Conservation (phyloP, 257 asterid species). For the Solanum medicagineum region DNA sequence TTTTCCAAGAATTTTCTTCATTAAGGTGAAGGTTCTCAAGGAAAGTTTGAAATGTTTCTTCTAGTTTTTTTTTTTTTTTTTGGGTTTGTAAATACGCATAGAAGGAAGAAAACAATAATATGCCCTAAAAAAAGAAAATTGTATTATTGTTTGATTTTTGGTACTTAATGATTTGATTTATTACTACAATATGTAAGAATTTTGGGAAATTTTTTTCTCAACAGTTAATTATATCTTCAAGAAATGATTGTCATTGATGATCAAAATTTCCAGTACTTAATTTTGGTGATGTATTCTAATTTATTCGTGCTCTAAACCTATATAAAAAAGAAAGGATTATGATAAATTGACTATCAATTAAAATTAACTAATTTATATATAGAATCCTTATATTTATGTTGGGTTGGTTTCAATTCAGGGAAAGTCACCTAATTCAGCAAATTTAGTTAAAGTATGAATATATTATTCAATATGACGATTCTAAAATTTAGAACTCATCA, state of each 20-base stretch:
- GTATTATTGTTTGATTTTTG: neutral
- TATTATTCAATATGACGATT: neutral
- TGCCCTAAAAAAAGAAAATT: neutral
- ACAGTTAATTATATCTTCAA: neutral
- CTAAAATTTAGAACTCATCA: neutral
- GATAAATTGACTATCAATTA: neutral
- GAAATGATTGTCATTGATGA: neutral
- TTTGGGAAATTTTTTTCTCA: neutral
- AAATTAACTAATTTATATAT: neutral
- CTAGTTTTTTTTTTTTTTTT: neutral
- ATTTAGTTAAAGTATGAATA: neutral
- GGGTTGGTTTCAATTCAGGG: neutral
- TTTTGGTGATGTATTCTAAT: neutral
- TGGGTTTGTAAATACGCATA: conserved; percentile 23
- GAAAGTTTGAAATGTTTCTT: conserved; percentile 3
- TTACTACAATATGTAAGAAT: neutral
- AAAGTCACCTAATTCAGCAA: neutral
- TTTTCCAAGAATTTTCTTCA: neutral
- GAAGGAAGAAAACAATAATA: neutral
- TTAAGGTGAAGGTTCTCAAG: conserved; percentile 26
- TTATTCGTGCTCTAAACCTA: neutral
- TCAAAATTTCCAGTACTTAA: neutral
- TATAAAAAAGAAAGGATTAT: neutral
- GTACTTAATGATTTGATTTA: neutral
- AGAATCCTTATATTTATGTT: neutral